A percentile compares a stretch with the other conserved stretches of the same genome.
Evolutionary conservation across 345 rosid genomes (phyloP).

Genomic region (Tarenaya hassleriana): DNA sequence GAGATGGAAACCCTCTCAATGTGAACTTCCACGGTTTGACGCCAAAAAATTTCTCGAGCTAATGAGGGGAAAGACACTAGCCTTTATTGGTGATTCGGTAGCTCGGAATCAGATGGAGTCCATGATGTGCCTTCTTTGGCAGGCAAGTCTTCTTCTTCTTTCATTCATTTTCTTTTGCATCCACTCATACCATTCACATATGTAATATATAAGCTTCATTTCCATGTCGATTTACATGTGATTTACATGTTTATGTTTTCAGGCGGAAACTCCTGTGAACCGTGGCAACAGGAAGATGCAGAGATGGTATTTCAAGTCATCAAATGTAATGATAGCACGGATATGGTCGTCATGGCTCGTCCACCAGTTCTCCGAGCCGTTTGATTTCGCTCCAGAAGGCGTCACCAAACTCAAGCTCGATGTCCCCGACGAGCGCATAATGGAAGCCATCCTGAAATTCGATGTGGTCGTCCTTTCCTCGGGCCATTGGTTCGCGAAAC

Average conservation of each 20-base stretch:
- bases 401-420: conserved; percentile 86
- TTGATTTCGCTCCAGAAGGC: conserved; percentile 67
- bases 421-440: conserved; percentile 59
- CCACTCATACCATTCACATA: too few species aligned
- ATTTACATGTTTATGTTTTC: conserved; percentile 18
- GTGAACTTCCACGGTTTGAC: conserved; percentile 91
- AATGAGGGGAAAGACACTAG: conserved; percentile 90
- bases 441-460: conserved; percentile 59
- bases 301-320: conserved; percentile 65
- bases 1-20: conserved; percentile 88
- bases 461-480: conserved; percentile 84
- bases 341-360: conserved; percentile 99
- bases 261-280: conserved; percentile 90
- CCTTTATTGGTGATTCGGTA: conserved; percentile 91
- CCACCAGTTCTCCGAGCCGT: conserved; percentile 48
- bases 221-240: too few species aligned
- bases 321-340: conserved; percentile 64
- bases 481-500: conserved; percentile 99
- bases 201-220: too few species aligned
- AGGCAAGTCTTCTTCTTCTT: conserved; percentile 46
- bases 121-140: conserved; percentile 96
- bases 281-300: conserved; percentile 89
- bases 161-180: neutral
- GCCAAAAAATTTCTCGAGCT: conserved; percentile 78
- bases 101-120: conserved; percentile 99